A percentile compares a stretch with the other conserved stretches of the same genome.
These are phyloP conservation scores for Stagonosporopsis cucurbitacearum DNA, from an alignment of 2,329 filamentous ascomycete genomes.

Conservation along the genomic window DNA sequence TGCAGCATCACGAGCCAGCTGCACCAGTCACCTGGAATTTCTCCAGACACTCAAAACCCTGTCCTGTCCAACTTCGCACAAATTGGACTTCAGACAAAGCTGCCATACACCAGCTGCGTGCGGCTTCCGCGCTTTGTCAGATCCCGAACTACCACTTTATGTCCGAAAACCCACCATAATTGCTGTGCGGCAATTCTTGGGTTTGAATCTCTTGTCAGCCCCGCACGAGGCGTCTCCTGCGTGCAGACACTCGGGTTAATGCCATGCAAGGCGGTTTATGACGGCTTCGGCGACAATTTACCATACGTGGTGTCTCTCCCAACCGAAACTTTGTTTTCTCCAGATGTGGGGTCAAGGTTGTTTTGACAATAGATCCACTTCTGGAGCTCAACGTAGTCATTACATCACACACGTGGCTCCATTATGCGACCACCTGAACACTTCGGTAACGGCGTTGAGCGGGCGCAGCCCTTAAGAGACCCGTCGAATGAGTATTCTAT, in stretches of 20 bases:
- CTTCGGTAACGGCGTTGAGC: neutral
- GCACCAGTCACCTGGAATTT: neutral
- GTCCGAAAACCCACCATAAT: neutral
- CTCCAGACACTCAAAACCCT: neutral
- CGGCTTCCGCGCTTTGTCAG: neutral
- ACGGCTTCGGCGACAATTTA: neutral
- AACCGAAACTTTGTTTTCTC: neutral
- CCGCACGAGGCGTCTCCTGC: slow-evolving; percentile 3
- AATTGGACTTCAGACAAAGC: neutral
- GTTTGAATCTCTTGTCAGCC: neutral
- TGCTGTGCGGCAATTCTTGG: slow-evolving; percentile 1
- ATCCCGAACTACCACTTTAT: neutral
- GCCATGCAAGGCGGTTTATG: neutral
- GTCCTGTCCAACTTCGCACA: neutral
- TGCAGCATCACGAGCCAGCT: neutral
- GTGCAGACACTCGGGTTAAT: neutral
- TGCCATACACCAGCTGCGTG: neutral
- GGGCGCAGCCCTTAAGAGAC: neutral
- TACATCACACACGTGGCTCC: slow-evolving; percentile 11
- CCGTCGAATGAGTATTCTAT: slow-evolving; percentile 2
- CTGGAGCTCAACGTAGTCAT: slow-evolving; percentile 15
- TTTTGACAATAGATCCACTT: slow-evolving; percentile 12
- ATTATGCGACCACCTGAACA: slow-evolving; percentile 5
- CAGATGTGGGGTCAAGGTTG: slow-evolving; percentile 6
- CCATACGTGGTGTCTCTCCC: neutral